These are phyloP conservation scores for Fusarium nisikadoi DNA, from an alignment of 2,329 filamentous ascomycete genomes.

Conservation along the genomic window DNA sequence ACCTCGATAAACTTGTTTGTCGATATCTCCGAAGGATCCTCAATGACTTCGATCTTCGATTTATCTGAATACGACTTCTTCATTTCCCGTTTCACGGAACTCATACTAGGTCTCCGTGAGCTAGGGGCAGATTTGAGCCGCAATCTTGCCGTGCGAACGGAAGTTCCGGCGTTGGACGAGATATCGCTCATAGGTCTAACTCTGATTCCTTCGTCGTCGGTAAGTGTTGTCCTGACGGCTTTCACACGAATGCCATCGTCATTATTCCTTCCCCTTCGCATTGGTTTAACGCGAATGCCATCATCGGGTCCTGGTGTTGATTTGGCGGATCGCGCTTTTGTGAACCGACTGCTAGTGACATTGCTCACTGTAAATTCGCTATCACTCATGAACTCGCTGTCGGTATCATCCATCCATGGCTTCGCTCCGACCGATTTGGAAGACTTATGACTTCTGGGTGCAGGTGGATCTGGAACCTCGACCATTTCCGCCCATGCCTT, in stretches of 20 bases:
- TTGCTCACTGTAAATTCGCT: conserved; percentile 47
- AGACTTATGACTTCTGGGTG: conserved; percentile 51
- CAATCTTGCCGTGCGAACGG: conserved; percentile 41
- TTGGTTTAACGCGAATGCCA: conserved; percentile 58
- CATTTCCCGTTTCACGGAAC: conserved; percentile 46
- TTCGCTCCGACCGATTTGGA: conserved; percentile 50
- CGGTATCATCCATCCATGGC: conserved; percentile 41
- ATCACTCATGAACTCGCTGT: conserved; percentile 45
- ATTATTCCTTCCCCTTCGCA: conserved; percentile 46
- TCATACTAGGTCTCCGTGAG: conserved; percentile 41
- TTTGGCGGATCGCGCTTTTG: conserved; percentile 38
- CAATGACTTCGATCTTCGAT: conserved; percentile 22
- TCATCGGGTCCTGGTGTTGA: conserved; percentile 49
- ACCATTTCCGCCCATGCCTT: conserved; percentile 70
- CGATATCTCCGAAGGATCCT: conserved; percentile 25
- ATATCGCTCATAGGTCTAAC: conserved; percentile 46
- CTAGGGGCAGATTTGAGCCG: conserved; percentile 45
- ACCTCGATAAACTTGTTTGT: conserved; percentile 22
- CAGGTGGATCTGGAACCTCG: conserved; percentile 58
- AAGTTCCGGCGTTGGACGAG: conserved; percentile 41
- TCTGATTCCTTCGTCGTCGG: conserved; percentile 49
- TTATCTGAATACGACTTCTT: conserved; percentile 32
- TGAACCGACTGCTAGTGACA: conserved; percentile 35
- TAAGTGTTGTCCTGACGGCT: conserved; percentile 33
- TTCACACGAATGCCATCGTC: conserved; percentile 51